Percentiles rank a stretch among this genome's conserved stretches.
Evolutionary conservation across 1,139 yeast species (phyloP).

Genomic region (Debaryomyces robertsiae): DNA sequence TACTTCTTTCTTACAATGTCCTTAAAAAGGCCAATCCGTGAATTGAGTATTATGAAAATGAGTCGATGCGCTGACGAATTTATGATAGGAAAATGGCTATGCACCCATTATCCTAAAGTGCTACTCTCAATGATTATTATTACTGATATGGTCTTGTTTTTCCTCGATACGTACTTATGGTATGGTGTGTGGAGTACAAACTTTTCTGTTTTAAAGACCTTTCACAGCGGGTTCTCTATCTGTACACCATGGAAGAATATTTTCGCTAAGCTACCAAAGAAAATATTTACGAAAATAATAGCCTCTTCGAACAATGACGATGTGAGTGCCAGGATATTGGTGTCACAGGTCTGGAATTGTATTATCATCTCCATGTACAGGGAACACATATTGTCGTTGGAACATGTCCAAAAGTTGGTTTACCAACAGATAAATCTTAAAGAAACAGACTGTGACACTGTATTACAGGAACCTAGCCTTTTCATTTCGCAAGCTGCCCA

Average conservation of each 20-base stretch:
- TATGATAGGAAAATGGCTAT: constrained; percentile 51
- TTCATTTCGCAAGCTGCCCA: constrained; percentile 75
- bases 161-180: constrained; percentile 88
- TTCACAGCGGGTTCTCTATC: constrained; percentile 74
- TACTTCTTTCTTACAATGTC: constrained; percentile 80
- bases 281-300: constrained; percentile 67
- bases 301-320: constrained; percentile 42
- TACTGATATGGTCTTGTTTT: constrained; percentile 73
- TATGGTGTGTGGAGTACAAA: constrained; percentile 78
- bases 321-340: constrained; percentile 49
- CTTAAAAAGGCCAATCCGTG: constrained; percentile 75
- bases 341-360: constrained; percentile 82
- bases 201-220: constrained; percentile 70
- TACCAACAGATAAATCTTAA: constrained; percentile 51
- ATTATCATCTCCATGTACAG: constrained; percentile 73
- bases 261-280: constrained; percentile 70
- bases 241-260: constrained; percentile 88
- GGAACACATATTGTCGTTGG: constrained; percentile 75
- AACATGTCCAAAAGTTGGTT: constrained; percentile 62
- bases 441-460: constrained; percentile 27
- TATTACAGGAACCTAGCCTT: constrained; percentile 59
- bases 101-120: constrained; percentile 61
- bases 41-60: constrained; percentile 59
- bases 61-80: constrained; percentile 65
- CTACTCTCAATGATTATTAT: constrained; percentile 57